phyloP scores from a whole-genome alignment of 495 filamentous ascomycete genomes.

The Penicillium verhagenii region DNA sequence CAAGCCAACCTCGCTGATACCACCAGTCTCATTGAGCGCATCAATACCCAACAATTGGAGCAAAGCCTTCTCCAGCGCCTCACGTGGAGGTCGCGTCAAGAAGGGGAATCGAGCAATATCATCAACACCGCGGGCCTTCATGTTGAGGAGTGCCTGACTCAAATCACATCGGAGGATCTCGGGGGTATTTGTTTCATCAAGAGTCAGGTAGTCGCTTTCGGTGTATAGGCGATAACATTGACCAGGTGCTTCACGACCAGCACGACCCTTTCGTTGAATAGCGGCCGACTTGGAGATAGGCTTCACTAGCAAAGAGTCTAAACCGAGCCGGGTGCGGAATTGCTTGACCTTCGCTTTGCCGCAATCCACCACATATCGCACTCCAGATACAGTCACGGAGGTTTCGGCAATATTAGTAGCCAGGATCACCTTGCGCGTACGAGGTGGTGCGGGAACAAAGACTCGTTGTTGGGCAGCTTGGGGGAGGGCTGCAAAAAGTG shows the following conservation, averaged over 20 bases:
- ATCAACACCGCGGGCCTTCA: slow-evolving; percentile 88
- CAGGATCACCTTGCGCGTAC: slow-evolving; percentile 84
- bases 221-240: slow-evolving; percentile 92
- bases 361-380: slow-evolving; percentile 87
- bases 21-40: slow-evolving; percentile 69
- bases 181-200: slow-evolving; percentile 75
- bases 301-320: slow-evolving; percentile 89
- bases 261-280: slow-evolving; percentile 87
- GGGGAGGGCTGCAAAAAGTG: slow-evolving; percentile 70
- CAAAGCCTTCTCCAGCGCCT: slow-evolving; percentile 79
- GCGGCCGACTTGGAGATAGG: slow-evolving; percentile 92
- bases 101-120: slow-evolving; percentile 83
- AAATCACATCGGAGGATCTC: slow-evolving; percentile 92
- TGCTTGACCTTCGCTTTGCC: slow-evolving; percentile 95
- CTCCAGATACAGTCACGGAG: slow-evolving; percentile 92
- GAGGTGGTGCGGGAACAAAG: slow-evolving; percentile 72
- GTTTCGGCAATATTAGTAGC: slow-evolving; percentile 98
- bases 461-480: slow-evolving; percentile 80
- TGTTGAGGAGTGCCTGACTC: slow-evolving; percentile 78
- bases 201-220: slow-evolving; percentile 65
- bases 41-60: slow-evolving; percentile 75
- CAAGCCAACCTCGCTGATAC: slow-evolving; percentile 69
- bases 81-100: slow-evolving; percentile 74
- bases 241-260: slow-evolving; percentile 86
- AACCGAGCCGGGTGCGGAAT: slow-evolving; percentile 76